A percentile compares a stretch with the other conserved stretches of the same genome.
Evolutionary conservation across 345 rosid species (phyloP).

Genomic region (Camelina neglecta): DNA sequence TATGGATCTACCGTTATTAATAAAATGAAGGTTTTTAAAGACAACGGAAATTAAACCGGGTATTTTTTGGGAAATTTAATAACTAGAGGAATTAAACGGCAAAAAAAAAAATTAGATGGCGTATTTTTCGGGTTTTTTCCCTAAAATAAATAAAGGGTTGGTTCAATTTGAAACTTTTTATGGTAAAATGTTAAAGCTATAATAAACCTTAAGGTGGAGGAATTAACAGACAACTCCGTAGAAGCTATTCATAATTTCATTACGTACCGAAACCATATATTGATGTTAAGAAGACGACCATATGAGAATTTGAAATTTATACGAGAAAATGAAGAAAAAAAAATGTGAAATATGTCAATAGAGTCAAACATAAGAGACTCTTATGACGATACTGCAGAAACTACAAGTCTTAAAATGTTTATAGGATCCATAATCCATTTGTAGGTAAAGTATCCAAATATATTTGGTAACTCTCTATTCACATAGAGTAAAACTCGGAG

Average conservation of each 20-base stretch:
- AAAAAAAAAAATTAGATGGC: no score
- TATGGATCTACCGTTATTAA: no score
- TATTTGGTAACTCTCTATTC: background rate
- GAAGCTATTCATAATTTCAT: background rate
- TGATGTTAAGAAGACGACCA: background rate
- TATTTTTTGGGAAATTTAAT: no score
- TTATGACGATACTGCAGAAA: background rate
- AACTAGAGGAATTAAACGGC: no score
- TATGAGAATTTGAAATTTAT: background rate
- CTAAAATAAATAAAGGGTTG: background rate
- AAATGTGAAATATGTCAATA: slow-evolving; percentile 1
- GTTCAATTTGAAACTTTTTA: background rate
- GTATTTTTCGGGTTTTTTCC: no score
- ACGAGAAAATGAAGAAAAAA: background rate
- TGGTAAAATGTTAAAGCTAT: background rate
- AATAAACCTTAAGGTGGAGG: background rate
- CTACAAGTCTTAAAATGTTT: background rate
- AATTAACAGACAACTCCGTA: background rate
- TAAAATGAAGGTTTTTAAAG: no score
- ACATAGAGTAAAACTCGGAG: background rate
- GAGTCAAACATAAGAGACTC: background rate
- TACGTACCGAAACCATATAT: background rate
- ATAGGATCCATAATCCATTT: background rate
- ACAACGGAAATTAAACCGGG: no score
- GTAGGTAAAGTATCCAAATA: background rate